Conservation (phyloP, 371 early-diverging fungal genomes). For the Basidiobolus meristosporus region DNA sequence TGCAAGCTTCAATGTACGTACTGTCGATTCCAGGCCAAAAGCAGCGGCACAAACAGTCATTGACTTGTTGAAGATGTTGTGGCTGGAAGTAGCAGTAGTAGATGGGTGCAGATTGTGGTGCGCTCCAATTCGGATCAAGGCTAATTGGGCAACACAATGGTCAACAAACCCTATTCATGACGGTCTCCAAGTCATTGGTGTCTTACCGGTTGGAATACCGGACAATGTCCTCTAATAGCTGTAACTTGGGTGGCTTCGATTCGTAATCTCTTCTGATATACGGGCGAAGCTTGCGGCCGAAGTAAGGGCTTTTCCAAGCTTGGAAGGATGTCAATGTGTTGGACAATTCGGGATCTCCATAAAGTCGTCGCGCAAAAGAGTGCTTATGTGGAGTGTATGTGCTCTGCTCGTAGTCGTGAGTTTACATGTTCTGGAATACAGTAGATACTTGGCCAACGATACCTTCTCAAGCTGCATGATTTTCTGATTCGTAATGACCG, state of each 20-base stretch:
- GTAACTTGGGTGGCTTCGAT: slow-evolving; percentile 1
- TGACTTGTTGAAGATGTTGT: slow-evolving; percentile 56
- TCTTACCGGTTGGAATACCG: slow-evolving; percentile 2
- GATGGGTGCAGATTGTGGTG: slow-evolving; percentile 23
- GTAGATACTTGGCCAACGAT: too few species aligned
- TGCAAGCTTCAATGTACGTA: slow-evolving; percentile 7
- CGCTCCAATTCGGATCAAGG: slow-evolving; percentile 1
- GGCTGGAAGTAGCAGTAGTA: slow-evolving; percentile 65
- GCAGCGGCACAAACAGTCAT: slow-evolving; percentile 44
- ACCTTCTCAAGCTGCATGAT: too few species aligned
- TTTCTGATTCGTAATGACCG: too few species aligned
- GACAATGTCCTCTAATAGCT: slow-evolving; percentile 1
- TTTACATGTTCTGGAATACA: too few species aligned
- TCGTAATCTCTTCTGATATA: slow-evolving; percentile 12
- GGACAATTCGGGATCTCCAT: slow-evolving; percentile 32
- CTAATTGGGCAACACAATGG: too few species aligned
- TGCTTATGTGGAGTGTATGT: slow-evolving; percentile 31
- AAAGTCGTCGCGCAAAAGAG: slow-evolving; percentile 52
- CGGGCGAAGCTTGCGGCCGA: slow-evolving; percentile 39
- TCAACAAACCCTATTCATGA: too few species aligned
- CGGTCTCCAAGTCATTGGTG: too few species aligned
- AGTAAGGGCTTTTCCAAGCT: slow-evolving; percentile 33
- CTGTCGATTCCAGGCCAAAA: slow-evolving; percentile 91
- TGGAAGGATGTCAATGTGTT: slow-evolving; percentile 28
- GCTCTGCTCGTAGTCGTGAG: slow-evolving; percentile 1